A percentile compares a stretch with the other conserved stretches of the same genome.
These are phyloP conservation scores for Colletotrichum sp. DNA, from an alignment of 2,329 filamentous ascomycete species.

Conservation along the genomic window DNA sequence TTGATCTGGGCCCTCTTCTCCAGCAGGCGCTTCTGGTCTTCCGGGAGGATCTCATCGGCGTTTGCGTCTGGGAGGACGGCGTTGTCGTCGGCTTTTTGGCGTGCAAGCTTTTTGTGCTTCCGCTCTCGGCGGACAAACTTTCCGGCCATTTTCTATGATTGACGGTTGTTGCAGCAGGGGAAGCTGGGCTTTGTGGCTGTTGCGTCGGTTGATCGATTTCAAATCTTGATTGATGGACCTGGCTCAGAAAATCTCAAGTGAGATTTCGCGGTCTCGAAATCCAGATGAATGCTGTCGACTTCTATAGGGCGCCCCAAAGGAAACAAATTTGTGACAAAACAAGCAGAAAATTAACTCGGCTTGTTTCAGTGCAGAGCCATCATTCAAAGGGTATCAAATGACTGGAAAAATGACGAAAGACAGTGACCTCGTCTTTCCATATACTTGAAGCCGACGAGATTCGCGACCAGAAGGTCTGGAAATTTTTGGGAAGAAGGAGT, in stretches of 20 bases:
- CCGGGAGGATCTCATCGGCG: constrained; percentile 53
- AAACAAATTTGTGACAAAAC: not conserved
- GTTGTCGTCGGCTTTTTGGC: constrained; percentile 55
- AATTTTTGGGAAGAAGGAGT: constrained; percentile 37
- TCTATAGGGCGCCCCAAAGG: not conserved
- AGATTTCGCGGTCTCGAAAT: not conserved
- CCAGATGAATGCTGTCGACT: not conserved
- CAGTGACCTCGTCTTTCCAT: not conserved
- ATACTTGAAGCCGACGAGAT: constrained; percentile 1
- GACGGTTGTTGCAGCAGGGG: not conserved
- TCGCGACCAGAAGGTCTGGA: constrained; percentile 22
- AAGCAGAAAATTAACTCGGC: not conserved
- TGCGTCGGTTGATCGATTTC: not conserved
- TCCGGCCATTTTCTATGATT: constrained; percentile 41
- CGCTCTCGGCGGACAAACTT: constrained; percentile 68
- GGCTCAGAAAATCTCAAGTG: not conserved
- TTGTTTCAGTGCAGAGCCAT: not conserved
- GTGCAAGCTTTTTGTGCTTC: constrained; percentile 72
- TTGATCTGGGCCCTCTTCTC: constrained; percentile 60
- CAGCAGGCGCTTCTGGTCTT: constrained; percentile 51
- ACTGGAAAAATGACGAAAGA: not conserved
- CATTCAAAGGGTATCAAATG: not conserved
- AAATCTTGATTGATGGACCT: not conserved
- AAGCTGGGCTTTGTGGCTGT: not conserved
- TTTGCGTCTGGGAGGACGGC: constrained; percentile 57